Evolutionary conservation across 768 basidiomycete species (phyloP).

Genomic region (Strobilomyces dryophilus): DNA sequence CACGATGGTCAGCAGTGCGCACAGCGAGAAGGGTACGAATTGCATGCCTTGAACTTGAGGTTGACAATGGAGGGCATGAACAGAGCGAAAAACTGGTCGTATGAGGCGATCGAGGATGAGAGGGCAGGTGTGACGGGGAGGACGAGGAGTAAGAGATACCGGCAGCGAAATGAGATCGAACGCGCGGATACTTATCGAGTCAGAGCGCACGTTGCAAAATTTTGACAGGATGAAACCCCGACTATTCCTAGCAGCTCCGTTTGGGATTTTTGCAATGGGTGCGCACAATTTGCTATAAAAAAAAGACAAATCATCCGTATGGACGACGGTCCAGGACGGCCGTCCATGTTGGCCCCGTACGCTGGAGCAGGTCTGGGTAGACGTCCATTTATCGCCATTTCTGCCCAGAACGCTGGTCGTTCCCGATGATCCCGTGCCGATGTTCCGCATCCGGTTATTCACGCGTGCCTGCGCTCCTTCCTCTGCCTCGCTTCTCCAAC

Average conservation of each 20-base stretch:
- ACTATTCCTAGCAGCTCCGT: constrained; percentile 29
- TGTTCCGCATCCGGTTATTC: constrained; percentile 17
- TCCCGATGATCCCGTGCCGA: constrained; percentile 21
- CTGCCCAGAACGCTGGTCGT: constrained; percentile 8
- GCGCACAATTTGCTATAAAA: constrained; percentile 16
- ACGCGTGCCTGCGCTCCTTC: constrained; percentile 8
- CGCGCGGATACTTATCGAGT: constrained; percentile 9
- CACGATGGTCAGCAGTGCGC: constrained; percentile 8
- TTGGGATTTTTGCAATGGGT: constrained; percentile 12
- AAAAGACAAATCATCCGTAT: constrained; percentile 5
- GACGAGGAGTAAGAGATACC: constrained; percentile 26
- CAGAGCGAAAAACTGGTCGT: neutral
- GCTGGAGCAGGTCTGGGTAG: constrained; percentile 12
- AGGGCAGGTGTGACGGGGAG: constrained; percentile 4
- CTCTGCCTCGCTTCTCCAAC: constrained; percentile 2
- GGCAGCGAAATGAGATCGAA: constrained; percentile 12
- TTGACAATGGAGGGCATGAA: constrained; percentile 78
- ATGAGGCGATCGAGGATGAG: constrained; percentile 16
- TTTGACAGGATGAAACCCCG: constrained; percentile 32
- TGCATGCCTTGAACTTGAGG: constrained; percentile 73
- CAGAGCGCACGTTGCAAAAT: constrained; percentile 24
- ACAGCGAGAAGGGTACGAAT: neutral
- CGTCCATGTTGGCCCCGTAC: constrained; percentile 19
- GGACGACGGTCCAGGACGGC: constrained; percentile 14
- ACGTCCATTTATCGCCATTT: constrained; percentile 10